Base-by-base conservation (phyloP, 805 yeast genomes). In the Yarrowia divulgata region DNA sequence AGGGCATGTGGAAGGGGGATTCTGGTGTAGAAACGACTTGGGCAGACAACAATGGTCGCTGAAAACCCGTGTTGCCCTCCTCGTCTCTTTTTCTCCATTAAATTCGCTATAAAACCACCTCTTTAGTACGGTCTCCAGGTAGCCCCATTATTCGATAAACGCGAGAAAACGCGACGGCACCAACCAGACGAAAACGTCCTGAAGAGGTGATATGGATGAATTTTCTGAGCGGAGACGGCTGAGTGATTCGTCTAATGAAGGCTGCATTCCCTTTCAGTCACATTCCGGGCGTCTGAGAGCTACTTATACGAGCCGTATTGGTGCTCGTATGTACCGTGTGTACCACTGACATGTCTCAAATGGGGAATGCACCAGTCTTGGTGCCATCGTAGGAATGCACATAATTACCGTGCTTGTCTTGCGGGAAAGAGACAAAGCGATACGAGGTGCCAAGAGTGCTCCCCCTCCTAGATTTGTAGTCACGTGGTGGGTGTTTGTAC, bases 91-190 rank as follows among this genome's bases (percentile, higher is more conserved):
- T 35, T 29, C 16, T 9, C 4, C 18, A 2, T 32, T 9, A 16
- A 10, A 6, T 23, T 55, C 3, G 32, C 45, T 19, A 19, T 34
- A 19, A 19, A 35, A 14, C n/a, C 9, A 18, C 8, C 35, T 18
- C 52, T 48, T 45, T 45, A 45, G 29, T 23, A 23, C 29, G 29
- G 29, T 23, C 29, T 23, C 29, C 29, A 23, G 29, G 29, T 23
- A 23, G 29, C 29, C 29, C 29, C 29, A 23, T 23, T 23, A 23
- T 23, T 23, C 29, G 29, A 19, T 10, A 49, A 49, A 49, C 54
- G 54, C 54, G 54, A 32, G 8, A 16, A 29, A 14, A 55, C 45
- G 62, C 58, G 58, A 52, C 43, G 58, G 42, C 19, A 52, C 58
- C 39, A 52, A 52, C 58, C 58, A 14, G 32, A 35, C 29, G 29